Conservation (phyloP, 2,329 filamentous ascomycete species). For the Penicillium nordicum region DNA sequence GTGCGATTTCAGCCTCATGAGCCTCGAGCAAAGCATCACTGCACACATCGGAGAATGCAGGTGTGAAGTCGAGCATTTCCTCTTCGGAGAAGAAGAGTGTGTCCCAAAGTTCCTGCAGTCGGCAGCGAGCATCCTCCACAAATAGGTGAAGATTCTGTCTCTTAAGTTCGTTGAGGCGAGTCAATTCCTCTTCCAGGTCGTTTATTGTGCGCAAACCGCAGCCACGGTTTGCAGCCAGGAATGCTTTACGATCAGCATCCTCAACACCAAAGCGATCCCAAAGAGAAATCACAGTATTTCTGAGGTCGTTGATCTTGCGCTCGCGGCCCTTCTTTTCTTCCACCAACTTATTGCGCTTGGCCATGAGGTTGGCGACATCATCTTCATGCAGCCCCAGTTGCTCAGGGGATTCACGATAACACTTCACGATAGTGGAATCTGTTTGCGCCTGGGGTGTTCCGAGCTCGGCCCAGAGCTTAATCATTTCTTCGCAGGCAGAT, state of each 20-base stretch:
- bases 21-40: slow-evolving; percentile 92
- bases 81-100: slow-evolving; percentile 91
- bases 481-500: slow-evolving; percentile 74
- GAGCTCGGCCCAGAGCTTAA: slow-evolving; percentile 92
- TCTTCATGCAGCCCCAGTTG: slow-evolving; percentile 89
- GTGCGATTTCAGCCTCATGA: slow-evolving; percentile 84
- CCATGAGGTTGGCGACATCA: slow-evolving; percentile 69
- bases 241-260: slow-evolving; percentile 75
- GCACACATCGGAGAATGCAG: slow-evolving; percentile 94
- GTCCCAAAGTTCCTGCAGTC: slow-evolving; percentile 94
- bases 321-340: slow-evolving; percentile 88
- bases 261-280: slow-evolving; percentile 88
- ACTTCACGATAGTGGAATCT: slow-evolving; percentile 79
- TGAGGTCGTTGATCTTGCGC: slow-evolving; percentile 71
- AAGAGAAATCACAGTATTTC: slow-evolving; percentile 71
- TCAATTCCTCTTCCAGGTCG: slow-evolving; percentile 89
- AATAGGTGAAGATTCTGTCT: slow-evolving; percentile 92
- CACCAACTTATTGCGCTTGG: slow-evolving; percentile 74
- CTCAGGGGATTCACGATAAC: slow-evolving; percentile 85
- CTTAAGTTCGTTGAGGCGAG: slow-evolving; percentile 85
- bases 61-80: slow-evolving; percentile 97
- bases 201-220: slow-evolving; percentile 90
- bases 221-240: slow-evolving; percentile 82
- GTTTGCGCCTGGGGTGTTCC: slow-evolving; percentile 92
- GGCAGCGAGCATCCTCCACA: slow-evolving; percentile 87